Evolutionary conservation across 495 filamentous ascomycete species (phyloP).

Genomic region (Penicillium canariense): DNA sequence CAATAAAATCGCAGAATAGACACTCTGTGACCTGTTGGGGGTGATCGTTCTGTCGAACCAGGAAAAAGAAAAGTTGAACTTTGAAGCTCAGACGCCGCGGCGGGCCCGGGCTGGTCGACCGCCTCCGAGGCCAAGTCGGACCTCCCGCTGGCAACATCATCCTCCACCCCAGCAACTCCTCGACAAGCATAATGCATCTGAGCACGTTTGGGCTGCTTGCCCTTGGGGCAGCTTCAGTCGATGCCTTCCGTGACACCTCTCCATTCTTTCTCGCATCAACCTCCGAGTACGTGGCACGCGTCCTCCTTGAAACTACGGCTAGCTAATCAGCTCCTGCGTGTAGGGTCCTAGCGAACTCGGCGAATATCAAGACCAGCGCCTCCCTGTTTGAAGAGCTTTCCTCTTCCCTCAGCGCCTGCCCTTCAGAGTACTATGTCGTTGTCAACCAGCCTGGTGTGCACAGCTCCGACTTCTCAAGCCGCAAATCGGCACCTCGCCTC

Average conservation of each 20-base stretch:
- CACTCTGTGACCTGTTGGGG: conserved; percentile 1
- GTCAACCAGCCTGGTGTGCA: conserved; percentile 76
- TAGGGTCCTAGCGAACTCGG: conserved; percentile 45
- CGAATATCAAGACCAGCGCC: conserved; percentile 43
- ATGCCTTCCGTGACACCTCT: conserved; percentile 79
- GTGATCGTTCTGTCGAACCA: conserved; percentile 6
- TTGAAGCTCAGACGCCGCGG: conserved; percentile 20
- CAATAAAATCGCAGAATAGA: not conserved
- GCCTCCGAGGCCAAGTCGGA: conserved; percentile 32
- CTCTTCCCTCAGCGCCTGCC: conserved; percentile 59
- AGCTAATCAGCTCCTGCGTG: conserved; percentile 31
- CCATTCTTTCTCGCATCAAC: conserved; percentile 85
- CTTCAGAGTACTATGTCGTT: conserved; percentile 75
- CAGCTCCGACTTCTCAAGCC: conserved; percentile 58
- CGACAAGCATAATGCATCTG: conserved; percentile 56
- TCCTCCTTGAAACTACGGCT: conserved; percentile 14
- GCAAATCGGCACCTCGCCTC: conserved; percentile 59
- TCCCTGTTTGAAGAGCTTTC: conserved; percentile 32
- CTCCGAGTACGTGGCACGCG: conserved; percentile 58
- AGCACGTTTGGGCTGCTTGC: conserved; percentile 58
- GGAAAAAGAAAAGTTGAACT: conserved; percentile 26
- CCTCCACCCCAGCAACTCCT: conserved; percentile 19
- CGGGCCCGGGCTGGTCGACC: conserved; percentile 29
- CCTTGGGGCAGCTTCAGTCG: conserved; percentile 55
- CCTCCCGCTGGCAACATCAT: conserved; percentile 30